Percentiles rank a stretch among this genome's conserved stretches.
phyloP scores from a whole-genome alignment of 208 protist species.

The Wallacemonas collosoma region DNA sequence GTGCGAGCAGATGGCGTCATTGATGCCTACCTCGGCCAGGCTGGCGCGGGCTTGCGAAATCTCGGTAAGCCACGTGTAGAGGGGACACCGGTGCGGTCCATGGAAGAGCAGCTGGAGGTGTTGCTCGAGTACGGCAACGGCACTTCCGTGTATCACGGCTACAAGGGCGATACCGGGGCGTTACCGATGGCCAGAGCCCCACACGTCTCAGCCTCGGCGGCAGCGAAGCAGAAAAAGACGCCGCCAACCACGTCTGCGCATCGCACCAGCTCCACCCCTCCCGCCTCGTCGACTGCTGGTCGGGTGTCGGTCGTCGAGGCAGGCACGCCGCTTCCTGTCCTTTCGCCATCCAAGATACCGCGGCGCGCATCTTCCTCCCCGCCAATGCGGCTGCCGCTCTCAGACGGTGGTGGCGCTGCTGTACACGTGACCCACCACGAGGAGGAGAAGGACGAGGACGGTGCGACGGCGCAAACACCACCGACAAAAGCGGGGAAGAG shows the following conservation, averaged over 20 bases:
- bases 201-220: background rate
- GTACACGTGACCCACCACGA: background rate
- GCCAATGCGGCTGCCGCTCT: background rate
- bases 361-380: background rate
- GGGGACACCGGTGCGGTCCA: background rate
- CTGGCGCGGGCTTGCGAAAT: slow-evolving; percentile 8
- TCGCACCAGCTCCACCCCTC: background rate
- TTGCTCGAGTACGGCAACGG: slow-evolving; percentile 19
- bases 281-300: too few species aligned
- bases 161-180: background rate
- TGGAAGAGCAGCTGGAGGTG: slow-evolving; percentile 17
- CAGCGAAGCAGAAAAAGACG: background rate
- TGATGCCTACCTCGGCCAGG: slow-evolving; percentile 12
- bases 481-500: background rate
- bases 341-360: background rate
- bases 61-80: slow-evolving; percentile 5
- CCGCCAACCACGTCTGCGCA: background rate
- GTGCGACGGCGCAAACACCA: too few species aligned
- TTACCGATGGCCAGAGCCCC: background rate
- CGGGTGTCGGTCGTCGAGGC: background rate
- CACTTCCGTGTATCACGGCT: background rate
- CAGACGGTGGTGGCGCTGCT: too few species aligned
- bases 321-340: background rate
- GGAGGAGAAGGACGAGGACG: background rate
- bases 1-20: slow-evolving; percentile 6